Conservation (phyloP, 73 alveolate species). For the Durusdinium trenchii region DNA sequence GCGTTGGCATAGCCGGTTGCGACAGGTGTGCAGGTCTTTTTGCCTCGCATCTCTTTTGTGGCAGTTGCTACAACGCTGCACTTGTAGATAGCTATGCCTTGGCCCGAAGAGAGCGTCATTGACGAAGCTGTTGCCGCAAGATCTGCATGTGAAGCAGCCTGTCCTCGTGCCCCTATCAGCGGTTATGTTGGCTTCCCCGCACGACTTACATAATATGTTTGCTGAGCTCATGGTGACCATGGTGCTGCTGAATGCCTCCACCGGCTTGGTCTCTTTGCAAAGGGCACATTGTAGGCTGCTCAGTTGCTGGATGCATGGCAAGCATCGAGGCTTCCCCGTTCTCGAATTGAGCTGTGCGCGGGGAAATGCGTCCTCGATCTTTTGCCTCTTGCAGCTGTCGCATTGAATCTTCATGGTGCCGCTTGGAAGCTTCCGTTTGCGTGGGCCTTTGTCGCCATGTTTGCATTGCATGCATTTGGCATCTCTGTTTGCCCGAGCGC, state of each 20-base stretch:
- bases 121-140: background rate
- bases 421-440: background rate
- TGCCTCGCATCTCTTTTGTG: background rate
- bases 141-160: background rate
- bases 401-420: background rate
- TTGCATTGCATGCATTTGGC: background rate
- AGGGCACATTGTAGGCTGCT: background rate
- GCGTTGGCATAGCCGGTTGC: background rate
- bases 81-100: background rate
- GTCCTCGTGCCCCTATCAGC: background rate
- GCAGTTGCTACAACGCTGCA: conserved; percentile 4
- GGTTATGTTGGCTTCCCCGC: background rate
- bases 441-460: background rate
- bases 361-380: conserved; percentile 22
- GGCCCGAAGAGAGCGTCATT: background rate
- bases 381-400: background rate
- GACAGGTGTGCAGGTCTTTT: conserved; percentile 7
- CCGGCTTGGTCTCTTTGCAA: background rate
- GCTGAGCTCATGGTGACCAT: conserved; percentile 3
- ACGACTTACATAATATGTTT: background rate
- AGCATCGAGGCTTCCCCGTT: conserved; percentile 26
- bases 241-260: background rate
- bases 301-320: background rate
- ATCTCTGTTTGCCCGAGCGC: background rate
- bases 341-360: background rate